Evolutionary conservation across 768 basidiomycete species (phyloP), one percentile per base, ranked within the genome.

Genomic region (Rhizopogon vulgaris): DNA sequence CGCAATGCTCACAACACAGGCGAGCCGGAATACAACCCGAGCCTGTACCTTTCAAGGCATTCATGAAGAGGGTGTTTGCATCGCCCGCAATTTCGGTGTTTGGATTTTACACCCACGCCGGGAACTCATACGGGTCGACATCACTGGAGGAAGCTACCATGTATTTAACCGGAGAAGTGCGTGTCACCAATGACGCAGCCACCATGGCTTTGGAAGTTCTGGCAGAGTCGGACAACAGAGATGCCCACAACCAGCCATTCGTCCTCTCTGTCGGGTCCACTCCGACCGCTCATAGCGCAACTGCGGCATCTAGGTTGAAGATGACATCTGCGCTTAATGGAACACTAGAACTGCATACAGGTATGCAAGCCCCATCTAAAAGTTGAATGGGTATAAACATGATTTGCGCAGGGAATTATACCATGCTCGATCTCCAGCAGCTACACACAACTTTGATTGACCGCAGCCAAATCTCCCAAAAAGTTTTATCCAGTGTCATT

Each of bases 181-280:
- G 79, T 34, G 78, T 82, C 3, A 88, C 87, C 30, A 85, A 90
- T 58, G 65, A 66, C 10, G 84, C 85, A 2, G 86, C 90, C 0
- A 71, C 69, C 25, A 69, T 78, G 45, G 82, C 80, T 0, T 62
- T 84, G 28, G 71, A 73, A 37, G 65, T 78, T 46, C 68, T 84
- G 28, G 63, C 70, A 8, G 60, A 62, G 36, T 69, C 71, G 12
- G 61, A 69, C 11, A 63, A 68, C 37, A 62, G 56, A n/a, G 45
- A 52, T 4, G 52, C 63, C 38, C 66, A 74, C 49, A 69, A 71
- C 6, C 66, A 71, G 36, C 75, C 79, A 5, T 91, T 87, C 58
- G 77, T 89, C 2, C 69, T 94, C 34, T 86, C 87, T 2, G 84
- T 93, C 2, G 90, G 91, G 18, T 86, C 90, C n/a, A 93, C 91